These are phyloP conservation scores for Sarcomyxa edulis DNA, from an alignment of 768 basidiomycete species.

Conservation along the genomic window DNA sequence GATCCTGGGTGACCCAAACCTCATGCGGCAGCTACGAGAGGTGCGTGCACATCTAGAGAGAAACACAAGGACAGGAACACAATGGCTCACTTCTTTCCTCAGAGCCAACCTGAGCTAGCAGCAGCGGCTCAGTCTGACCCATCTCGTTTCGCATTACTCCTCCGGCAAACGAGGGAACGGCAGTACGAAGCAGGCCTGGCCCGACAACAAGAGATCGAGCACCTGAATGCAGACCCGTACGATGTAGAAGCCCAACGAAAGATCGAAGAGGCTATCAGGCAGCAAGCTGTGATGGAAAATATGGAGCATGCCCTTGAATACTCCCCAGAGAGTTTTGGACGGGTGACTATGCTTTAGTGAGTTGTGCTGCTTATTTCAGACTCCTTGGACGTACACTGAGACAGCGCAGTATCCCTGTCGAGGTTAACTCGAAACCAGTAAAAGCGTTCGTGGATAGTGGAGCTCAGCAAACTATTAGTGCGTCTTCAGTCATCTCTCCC, in stretches of 20 bases:
- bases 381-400: slow-evolving; percentile 2
- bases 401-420: slow-evolving; percentile 67
- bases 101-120: slow-evolving; percentile 83
- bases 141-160: slow-evolving; percentile 66
- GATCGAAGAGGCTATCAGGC: slow-evolving; percentile 91
- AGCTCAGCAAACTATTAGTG: slow-evolving; percentile 95
- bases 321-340: slow-evolving; percentile 88
- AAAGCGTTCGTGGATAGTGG: slow-evolving; percentile 99
- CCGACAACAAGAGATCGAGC: slow-evolving; percentile 55
- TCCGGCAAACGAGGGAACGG: slow-evolving; percentile 55
- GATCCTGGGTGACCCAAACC: slow-evolving; percentile 73
- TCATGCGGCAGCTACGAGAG: slow-evolving; percentile 70
- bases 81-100: slow-evolving; percentile 3
- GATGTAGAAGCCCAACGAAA: slow-evolving; percentile 87
- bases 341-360: slow-evolving; percentile 96
- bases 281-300: slow-evolving; percentile 88
- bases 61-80: too few species aligned
- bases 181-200: slow-evolving; percentile 48
- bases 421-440: slow-evolving; percentile 86
- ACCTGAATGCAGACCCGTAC: slow-evolving; percentile 83
- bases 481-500: slow-evolving; percentile 21
- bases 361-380: slow-evolving; percentile 28
- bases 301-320: slow-evolving; percentile 92
- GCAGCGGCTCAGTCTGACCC: slow-evolving; percentile 66
- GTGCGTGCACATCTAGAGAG: slow-evolving; percentile 34